These are phyloP conservation scores for Panellus pusillus DNA, from an alignment of 768 basidiomycete genomes.

Conservation along the genomic window DNA sequence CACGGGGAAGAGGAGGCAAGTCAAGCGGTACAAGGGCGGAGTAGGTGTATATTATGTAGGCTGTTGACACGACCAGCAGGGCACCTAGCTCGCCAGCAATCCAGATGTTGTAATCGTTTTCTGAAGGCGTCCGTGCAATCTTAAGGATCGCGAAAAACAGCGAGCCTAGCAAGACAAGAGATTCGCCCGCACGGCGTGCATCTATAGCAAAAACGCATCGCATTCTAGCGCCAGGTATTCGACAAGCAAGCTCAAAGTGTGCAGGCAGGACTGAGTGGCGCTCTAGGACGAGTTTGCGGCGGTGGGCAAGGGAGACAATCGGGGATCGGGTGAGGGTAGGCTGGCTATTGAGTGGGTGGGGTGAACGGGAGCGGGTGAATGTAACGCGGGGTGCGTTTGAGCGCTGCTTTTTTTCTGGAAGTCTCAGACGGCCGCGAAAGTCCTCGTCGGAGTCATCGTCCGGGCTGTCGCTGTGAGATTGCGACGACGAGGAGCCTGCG, in stretches of 20 bases:
- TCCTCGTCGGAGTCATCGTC: constrained; percentile 63
- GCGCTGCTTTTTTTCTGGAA: constrained; percentile 14
- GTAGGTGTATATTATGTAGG: constrained; percentile 66
- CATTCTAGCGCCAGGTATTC: constrained; percentile 41
- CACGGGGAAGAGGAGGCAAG: constrained; percentile 25
- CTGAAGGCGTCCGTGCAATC: constrained; percentile 38
- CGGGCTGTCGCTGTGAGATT: constrained; percentile 28
- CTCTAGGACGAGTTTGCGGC: constrained; percentile 36
- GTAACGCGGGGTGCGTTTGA: constrained; percentile 35
- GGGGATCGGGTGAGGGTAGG: constrained; percentile 34
- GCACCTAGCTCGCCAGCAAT: constrained; percentile 61
- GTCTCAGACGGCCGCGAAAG: constrained; percentile 10
- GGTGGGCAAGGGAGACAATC: constrained; percentile 41
- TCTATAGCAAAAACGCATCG: constrained; percentile 58
- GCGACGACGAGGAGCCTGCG: constrained; percentile 45
- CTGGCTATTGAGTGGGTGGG: constrained; percentile 26
- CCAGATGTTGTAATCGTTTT: constrained; percentile 39
- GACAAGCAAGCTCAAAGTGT: constrained; percentile 44
- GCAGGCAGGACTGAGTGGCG: constrained; percentile 46
- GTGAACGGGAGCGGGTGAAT: constrained; percentile 77
- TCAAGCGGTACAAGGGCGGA: constrained; percentile 29
- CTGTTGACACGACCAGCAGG: constrained; percentile 51
- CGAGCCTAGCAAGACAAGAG: constrained; percentile 61
- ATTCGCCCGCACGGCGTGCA: constrained; percentile 62
- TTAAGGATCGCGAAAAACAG: constrained; percentile 55